Percentiles rank a stretch among this genome's conserved stretches.
phyloP scores from a whole-genome alignment of 2,329 filamentous ascomycete genomes.

The Paraphoma sp. region DNA sequence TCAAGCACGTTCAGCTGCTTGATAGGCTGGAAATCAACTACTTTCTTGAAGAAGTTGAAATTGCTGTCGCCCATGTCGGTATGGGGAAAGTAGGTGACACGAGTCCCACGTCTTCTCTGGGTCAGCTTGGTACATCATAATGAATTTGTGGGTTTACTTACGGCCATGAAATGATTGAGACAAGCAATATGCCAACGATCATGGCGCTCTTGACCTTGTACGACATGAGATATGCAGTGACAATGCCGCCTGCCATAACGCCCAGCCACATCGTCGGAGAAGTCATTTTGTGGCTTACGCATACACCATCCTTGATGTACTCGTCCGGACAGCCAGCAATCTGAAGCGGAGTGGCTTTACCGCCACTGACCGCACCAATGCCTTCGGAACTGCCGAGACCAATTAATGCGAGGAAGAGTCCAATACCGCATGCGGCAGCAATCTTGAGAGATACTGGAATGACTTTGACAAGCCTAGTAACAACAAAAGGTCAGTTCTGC shows the following conservation, averaged over 20 bases:
- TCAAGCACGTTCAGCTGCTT: slow-evolving; percentile 72
- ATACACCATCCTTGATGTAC: slow-evolving; percentile 60
- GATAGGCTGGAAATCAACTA: slow-evolving; percentile 82
- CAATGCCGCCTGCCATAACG: slow-evolving; percentile 81
- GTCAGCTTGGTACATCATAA: slow-evolving; percentile 20
- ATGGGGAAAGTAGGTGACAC: slow-evolving; percentile 81
- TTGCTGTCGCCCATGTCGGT: slow-evolving; percentile 69
- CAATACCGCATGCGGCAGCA: slow-evolving; percentile 84
- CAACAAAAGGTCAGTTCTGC: too few relatives aligned
- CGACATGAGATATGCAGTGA: slow-evolving; percentile 82
- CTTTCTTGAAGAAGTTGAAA: slow-evolving; percentile 86
- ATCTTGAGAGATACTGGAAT: slow-evolving; percentile 86
- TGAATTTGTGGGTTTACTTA: slow-evolving; percentile 25
- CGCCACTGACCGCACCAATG: slow-evolving; percentile 77
- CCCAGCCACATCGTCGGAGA: slow-evolving; percentile 86
- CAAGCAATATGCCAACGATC: slow-evolving; percentile 80
- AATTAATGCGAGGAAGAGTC: slow-evolving; percentile 78
- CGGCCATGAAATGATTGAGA: slow-evolving; percentile 89
- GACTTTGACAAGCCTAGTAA: slow-evolving; percentile 66
- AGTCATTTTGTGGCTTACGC: slow-evolving; percentile 77
- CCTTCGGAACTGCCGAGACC: slow-evolving; percentile 80
- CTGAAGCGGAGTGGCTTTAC: slow-evolving; percentile 69
- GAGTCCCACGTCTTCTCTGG: slow-evolving; percentile 62
- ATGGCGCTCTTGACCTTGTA: slow-evolving; percentile 88
- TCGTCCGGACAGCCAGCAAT: slow-evolving; percentile 76